A percentile compares a stretch with the other conserved stretches of the same genome.
Conservation (phyloP, 139 green algal genomes). For the Closterium sp. region DNA sequence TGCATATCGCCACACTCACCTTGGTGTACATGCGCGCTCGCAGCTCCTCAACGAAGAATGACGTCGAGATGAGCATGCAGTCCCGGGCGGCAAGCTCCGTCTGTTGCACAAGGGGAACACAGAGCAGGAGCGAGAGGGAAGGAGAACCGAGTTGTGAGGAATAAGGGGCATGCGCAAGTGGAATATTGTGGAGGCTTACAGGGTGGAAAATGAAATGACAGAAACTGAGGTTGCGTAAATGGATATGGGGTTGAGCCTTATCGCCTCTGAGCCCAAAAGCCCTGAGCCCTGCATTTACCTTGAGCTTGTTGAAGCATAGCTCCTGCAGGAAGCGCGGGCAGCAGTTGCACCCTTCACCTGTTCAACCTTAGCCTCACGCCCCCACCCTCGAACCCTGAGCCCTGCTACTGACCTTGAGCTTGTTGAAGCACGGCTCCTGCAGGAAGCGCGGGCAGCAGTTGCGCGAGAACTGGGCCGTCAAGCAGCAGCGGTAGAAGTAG, state of each 20-base stretch:
- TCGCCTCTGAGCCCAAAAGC: too few species aligned
- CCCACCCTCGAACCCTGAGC: too few species aligned
- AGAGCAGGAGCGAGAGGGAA: not conserved
- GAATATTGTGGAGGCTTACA: too few species aligned
- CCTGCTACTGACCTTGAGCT: conserved; percentile 63
- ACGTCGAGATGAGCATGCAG: conserved; percentile 65
- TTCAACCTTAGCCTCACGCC: too few species aligned
- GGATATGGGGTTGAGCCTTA: too few species aligned
- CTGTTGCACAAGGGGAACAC: not conserved
- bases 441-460: conserved; percentile 97
- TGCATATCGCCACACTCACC: conserved; percentile 48
- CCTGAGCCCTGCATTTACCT: conserved; percentile 28
- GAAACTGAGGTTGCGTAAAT: too few species aligned
- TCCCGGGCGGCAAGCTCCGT: conserved; percentile 24
- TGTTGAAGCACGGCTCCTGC: conserved; percentile 69
- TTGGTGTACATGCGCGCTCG: conserved; percentile 78
- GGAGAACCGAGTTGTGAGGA: too few species aligned
- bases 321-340: conserved; percentile 91
- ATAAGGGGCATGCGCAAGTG: too few species aligned
- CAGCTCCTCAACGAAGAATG: conserved; percentile 86
- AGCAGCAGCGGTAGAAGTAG: conserved; percentile 98
- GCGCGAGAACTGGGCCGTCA: conserved; percentile 82
- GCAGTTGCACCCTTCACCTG: conserved; percentile 65
- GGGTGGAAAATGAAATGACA: too few species aligned
- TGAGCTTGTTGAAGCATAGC: conserved; percentile 75